These are phyloP conservation scores for Lomentospora prolificans DNA, from an alignment of 2,329 filamentous ascomycete species.

Conservation along the genomic window DNA sequence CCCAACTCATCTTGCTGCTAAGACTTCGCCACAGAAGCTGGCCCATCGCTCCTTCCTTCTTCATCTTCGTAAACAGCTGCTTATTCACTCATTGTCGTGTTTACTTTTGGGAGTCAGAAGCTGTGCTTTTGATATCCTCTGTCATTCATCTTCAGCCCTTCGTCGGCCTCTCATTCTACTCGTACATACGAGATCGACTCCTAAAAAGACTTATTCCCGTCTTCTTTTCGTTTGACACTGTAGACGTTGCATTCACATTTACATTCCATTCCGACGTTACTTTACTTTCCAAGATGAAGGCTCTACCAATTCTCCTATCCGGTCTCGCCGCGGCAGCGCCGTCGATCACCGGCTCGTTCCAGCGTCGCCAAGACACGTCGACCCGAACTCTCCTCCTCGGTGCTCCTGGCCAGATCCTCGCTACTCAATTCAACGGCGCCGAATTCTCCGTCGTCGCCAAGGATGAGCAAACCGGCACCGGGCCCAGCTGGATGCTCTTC, in stretches of 20 bases:
- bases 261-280: not conserved
- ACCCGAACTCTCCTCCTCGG: constrained; percentile 28
- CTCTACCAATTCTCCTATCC: not conserved
- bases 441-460: constrained; percentile 28
- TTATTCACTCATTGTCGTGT: not conserved
- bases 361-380: not conserved
- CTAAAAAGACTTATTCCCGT: not conserved
- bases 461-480: constrained; percentile 18
- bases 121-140: not conserved
- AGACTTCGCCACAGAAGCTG: not conserved
- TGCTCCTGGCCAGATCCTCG: constrained; percentile 27
- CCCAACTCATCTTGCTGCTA: not conserved
- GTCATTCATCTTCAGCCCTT: not conserved
- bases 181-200: no score
- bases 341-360: not conserved
- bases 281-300: not conserved
- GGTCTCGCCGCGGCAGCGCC: constrained; percentile 3
- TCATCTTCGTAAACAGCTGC: not conserved
- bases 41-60: not conserved
- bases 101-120: not conserved
- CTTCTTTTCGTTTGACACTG: no score
- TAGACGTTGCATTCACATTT: no score
- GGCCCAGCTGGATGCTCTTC: constrained; percentile 37
- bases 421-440: constrained; percentile 30
- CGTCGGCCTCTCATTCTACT: not conserved